Percentiles rank a stretch among this genome's conserved stretches.
These are phyloP conservation scores for Prorocentrum cordatum DNA, from an alignment of 169 alveolate genomes.

Conservation along the genomic window DNA sequence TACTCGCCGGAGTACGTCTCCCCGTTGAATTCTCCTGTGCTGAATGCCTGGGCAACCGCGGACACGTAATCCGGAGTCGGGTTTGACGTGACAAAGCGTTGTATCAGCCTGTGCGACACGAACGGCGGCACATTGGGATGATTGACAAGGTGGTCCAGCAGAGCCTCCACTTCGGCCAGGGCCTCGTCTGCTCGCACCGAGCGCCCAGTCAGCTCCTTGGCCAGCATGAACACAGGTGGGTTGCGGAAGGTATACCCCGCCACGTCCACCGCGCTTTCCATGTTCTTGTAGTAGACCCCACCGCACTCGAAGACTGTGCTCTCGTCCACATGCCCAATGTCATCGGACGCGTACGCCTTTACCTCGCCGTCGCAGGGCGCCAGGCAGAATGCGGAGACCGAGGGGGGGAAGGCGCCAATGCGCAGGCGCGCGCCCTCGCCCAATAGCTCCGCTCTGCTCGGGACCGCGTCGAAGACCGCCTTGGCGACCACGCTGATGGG, in stretches of 20 bases:
- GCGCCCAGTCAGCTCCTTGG: too few species aligned
- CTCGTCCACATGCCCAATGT: neutral
- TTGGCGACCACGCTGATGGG: neutral
- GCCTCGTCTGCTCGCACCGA: too few species aligned
- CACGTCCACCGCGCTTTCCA: constrained; percentile 5
- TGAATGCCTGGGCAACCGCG: constrained; percentile 36
- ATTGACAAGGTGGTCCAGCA: constrained; percentile 34
- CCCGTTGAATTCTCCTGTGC: neutral
- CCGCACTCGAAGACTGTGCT: constrained; percentile 1
- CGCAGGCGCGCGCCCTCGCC: too few species aligned
- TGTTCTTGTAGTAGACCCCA: constrained; percentile 37
- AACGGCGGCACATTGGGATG: constrained; percentile 50
- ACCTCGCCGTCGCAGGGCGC: constrained; percentile 3
- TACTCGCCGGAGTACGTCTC: constrained; percentile 46
- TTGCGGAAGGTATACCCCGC: constrained; percentile 21
- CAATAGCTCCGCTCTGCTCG: neutral
- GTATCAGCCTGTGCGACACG: constrained; percentile 22
- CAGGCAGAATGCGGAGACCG: neutral
- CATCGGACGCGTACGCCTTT: neutral
- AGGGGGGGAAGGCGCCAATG: too few species aligned
- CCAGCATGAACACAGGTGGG: neutral
- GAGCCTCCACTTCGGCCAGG: constrained; percentile 53
- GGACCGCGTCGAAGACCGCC: neutral
- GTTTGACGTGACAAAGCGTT: constrained; percentile 20
- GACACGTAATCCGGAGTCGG: neutral